Base-by-base conservation (phyloP, 495 filamentous ascomycete species). In the Penicillium robsamsonii region DNA sequence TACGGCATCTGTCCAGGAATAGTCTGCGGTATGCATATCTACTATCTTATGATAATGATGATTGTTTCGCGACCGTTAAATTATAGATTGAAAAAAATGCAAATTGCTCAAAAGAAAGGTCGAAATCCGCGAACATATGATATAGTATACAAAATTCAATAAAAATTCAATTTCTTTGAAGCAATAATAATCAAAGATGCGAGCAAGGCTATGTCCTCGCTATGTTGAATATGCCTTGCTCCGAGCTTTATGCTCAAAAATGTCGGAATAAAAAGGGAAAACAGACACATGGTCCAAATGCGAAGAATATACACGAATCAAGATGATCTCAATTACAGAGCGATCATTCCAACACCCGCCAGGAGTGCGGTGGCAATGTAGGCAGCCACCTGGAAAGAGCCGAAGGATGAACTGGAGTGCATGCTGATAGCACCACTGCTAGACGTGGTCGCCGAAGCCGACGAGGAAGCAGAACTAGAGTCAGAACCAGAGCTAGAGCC, bases 331-430 rank as follows among this genome's bases (percentile, higher is more conserved):
- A 17, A 42, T 78, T 85, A 94, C 66, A 94, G 67, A 53, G 90
- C 60, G 41, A 92, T 72, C 88, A 95, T 91, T 29, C 78, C 82
- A 53, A 81, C 79, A 60, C 88, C 90, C 35, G 85, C 79, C n/a
- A 83, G 63, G 65, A 83, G 75, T 33, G 89, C 89, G 29, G 79
- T 79, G 17, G 84, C 66, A 18, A 85, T 64, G 59, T 91, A 92
- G 2, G 79, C 75, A 52, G 83, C 84, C 20, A 92, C 53, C 44
- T 81, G 82, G 61, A 90, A 61, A 47, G 85, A 75, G 9, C 88
- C 87, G 47, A 86, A 57, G 13, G 55, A 29, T 4, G 57, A 53
- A 30, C 62, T 63, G 4, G 55, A 53, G 53, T 82, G 70, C 25
- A 74, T 63, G 17, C 64, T 65, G 33, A 66, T 66, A 54, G 60